Percentiles rank a stretch among this genome's conserved stretches.
These are phyloP conservation scores for Cicer yamashitae DNA, from an alignment of 306 rosid species.

Conservation along the genomic window DNA sequence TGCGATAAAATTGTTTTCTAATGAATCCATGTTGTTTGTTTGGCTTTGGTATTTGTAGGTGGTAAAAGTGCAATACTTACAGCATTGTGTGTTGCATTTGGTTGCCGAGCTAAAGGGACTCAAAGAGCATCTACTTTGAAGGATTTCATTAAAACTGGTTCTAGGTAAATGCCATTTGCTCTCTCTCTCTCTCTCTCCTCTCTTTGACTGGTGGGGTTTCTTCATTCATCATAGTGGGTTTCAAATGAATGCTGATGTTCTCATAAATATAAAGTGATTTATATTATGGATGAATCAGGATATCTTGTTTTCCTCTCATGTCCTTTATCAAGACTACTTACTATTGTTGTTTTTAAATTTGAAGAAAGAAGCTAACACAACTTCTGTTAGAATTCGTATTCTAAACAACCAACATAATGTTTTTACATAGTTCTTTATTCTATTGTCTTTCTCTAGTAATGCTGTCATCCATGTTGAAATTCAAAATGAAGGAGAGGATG, in stretches of 20 bases:
- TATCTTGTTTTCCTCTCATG: constrained; percentile 2
- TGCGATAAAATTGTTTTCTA: constrained; percentile 12
- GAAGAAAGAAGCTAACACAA: neutral
- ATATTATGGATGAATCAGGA: constrained; percentile 21
- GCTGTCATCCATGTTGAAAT: constrained; percentile 80
- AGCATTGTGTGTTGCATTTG: constrained; percentile 89
- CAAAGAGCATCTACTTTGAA: constrained; percentile 80
- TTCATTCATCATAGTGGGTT: no score
- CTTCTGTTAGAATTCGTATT: constrained; percentile 1
- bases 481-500: constrained; percentile 86
- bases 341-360: neutral
- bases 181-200: no score
- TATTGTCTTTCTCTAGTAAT: constrained; percentile 57
- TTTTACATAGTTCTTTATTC: constrained; percentile 30
- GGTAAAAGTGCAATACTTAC: constrained; percentile 94
- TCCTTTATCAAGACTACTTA: neutral
- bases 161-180: constrained; percentile 56
- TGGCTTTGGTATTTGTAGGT: constrained; percentile 59
- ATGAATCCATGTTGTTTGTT: constrained; percentile 20
- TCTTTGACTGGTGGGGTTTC: no score
- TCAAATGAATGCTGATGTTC: no score
- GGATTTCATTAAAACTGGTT: constrained; percentile 85
- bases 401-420: neutral
- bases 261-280: neutral
- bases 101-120: constrained; percentile 90